A percentile compares a stretch with the other conserved stretches of the same genome.
phyloP scores from a whole-genome alignment of 2,329 filamentous ascomycete genomes.

The Xylaria sp. region DNA sequence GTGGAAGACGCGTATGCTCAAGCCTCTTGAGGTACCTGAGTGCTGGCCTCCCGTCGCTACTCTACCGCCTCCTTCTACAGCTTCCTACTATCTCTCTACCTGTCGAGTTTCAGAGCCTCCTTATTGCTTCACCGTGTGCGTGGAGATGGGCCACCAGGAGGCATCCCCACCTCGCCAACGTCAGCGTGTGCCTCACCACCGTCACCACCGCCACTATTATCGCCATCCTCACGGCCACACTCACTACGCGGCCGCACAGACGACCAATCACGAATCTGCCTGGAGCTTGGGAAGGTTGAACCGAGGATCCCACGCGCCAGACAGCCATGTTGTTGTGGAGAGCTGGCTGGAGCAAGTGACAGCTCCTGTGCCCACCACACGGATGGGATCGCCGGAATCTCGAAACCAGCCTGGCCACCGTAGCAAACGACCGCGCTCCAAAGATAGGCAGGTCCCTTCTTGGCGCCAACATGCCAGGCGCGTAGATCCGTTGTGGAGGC shows the following conservation, averaged over 20 bases:
- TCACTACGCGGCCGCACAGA: conserved; percentile 23
- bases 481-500: conserved; percentile 44
- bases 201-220: conserved; percentile 31
- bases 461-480: conserved; percentile 13
- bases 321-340: conserved; percentile 44
- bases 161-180: conserved; percentile 40
- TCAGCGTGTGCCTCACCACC: conserved; percentile 42
- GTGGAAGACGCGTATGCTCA: conserved; percentile 10
- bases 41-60: conserved; percentile 18
- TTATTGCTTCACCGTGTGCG: conserved; percentile 42
- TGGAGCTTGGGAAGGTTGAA: conserved; percentile 40
- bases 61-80: conserved; percentile 10
- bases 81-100: conserved; percentile 17
- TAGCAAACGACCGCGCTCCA: conserved; percentile 14
- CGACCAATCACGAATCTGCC: conserved; percentile 25
- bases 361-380: conserved; percentile 33
- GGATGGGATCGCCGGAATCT: conserved; percentile 33
- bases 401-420: conserved; percentile 32
- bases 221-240: conserved; percentile 23
- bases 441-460: conserved; percentile 22
- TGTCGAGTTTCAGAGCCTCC: conserved; percentile 43
- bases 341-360: conserved; percentile 45
- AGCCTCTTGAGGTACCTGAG: not conserved
- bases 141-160: conserved; percentile 44
- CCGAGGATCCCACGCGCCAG: conserved; percentile 37